Evolutionary conservation across 768 basidiomycete genomes (phyloP).

Genomic region (Vishniacozyma victoriae): DNA sequence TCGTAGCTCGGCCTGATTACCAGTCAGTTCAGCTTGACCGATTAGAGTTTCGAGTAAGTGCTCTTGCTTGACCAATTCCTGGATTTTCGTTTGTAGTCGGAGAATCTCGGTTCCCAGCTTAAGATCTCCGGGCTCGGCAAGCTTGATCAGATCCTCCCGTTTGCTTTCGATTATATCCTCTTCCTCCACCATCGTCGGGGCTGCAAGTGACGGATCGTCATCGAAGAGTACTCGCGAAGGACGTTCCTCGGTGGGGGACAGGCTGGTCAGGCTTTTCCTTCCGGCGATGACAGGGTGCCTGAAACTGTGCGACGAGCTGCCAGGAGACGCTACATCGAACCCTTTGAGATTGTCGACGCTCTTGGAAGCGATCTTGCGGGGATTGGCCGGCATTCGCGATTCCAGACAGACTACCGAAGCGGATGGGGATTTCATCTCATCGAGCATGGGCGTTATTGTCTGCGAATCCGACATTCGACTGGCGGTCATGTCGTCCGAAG

Average conservation of each 20-base stretch:
- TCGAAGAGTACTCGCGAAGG: slow-evolving; percentile 45
- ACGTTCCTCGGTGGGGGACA: slow-evolving; percentile 2
- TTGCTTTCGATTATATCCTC: slow-evolving; percentile 39
- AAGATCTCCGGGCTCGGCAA: slow-evolving; percentile 67
- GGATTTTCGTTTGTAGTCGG: slow-evolving; percentile 68
- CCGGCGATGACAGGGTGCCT: not conserved
- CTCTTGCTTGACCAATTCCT: slow-evolving; percentile 71
- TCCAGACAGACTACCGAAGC: too few relatives aligned
- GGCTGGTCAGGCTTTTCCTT: not conserved
- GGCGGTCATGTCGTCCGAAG: slow-evolving; percentile 57
- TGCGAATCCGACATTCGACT: slow-evolving; percentile 1
- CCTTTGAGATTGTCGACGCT: slow-evolving; percentile 27
- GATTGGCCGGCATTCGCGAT: not conserved
- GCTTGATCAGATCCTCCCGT: slow-evolving; percentile 55
- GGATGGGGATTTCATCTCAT: not conserved
- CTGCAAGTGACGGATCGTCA: too few relatives aligned
- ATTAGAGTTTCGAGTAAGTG: slow-evolving; percentile 78
- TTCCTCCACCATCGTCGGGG: too few relatives aligned
- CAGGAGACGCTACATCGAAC: slow-evolving; percentile 3
- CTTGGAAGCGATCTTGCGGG: slow-evolving; percentile 11
- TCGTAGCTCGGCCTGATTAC: slow-evolving; percentile 76
- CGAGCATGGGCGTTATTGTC: not conserved
- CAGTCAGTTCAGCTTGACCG: slow-evolving; percentile 90
- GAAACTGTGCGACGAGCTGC: not conserved
- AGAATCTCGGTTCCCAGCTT: slow-evolving; percentile 56